Evolutionary conservation across 257 asterid genomes (phyloP).

Genomic region (Solanum clarkiae): DNA sequence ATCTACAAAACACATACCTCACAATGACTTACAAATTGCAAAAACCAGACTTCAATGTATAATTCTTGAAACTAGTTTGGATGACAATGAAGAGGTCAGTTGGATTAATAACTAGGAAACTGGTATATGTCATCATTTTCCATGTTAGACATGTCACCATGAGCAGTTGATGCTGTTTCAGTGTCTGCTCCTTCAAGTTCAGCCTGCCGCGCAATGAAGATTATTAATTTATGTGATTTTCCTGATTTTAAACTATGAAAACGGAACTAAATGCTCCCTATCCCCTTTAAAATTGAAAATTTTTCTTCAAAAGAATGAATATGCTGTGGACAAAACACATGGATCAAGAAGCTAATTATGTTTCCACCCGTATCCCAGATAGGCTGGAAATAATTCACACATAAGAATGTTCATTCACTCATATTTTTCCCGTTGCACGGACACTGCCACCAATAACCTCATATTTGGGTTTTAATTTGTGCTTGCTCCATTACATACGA

Average conservation of each 20-base stretch:
- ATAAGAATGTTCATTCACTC: neutral
- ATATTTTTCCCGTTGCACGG: neutral
- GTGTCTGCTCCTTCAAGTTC: slow-evolving; percentile 31
- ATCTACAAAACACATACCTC: neutral
- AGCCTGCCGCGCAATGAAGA: slow-evolving; percentile 35
- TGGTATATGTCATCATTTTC: slow-evolving; percentile 32
- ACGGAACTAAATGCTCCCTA: neutral
- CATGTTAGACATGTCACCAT: slow-evolving; percentile 6
- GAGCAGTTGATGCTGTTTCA: slow-evolving; percentile 19
- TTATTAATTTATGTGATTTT: neutral
- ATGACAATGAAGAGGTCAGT: neutral
- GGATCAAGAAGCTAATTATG: neutral
- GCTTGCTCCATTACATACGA: neutral
- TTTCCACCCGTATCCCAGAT: neutral
- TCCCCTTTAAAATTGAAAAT: neutral
- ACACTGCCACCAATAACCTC: neutral
- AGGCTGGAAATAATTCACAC: neutral
- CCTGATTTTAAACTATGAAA: neutral
- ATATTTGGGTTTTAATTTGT: neutral
- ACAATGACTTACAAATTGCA: neutral
- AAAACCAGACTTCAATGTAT: neutral
- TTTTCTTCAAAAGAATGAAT: neutral
- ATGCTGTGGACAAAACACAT: neutral
- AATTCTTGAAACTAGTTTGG: neutral
- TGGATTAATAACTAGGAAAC: slow-evolving; percentile 5